Evolutionary conservation across 176 grass and related monocot genomes (phyloP).

Genomic region (Phoenix dactylifera): DNA sequence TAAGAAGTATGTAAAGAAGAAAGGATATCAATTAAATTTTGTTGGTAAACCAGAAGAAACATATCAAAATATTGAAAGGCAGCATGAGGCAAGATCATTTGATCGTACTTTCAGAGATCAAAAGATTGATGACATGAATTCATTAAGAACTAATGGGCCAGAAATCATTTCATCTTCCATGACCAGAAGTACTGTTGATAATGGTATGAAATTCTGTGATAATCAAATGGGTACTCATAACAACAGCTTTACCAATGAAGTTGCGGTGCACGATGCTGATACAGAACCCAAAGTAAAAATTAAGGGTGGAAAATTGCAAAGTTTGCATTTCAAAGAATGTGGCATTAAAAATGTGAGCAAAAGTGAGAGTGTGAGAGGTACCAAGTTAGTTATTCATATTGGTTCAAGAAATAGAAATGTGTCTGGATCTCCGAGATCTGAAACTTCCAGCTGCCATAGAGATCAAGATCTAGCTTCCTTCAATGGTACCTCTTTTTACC

Average conservation of each 20-base stretch:
- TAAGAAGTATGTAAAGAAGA: conserved; percentile 69
- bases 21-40: conserved; percentile 40
- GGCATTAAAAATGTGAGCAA: conserved; percentile 44
- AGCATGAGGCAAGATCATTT: conserved; percentile 42
- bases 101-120: conserved; percentile 46
- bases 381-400: conserved; percentile 92
- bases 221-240: neutral
- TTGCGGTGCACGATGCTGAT: conserved; percentile 16
- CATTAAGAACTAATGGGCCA: conserved; percentile 32
- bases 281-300: conserved; percentile 64
- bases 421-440: conserved; percentile 64
- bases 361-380: conserved; percentile 58
- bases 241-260: conserved; percentile 9
- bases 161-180: conserved; percentile 33
- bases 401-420: conserved; percentile 67
- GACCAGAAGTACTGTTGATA: conserved; percentile 25
- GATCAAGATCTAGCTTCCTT: conserved; percentile 51
- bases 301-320: conserved; percentile 48
- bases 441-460: conserved; percentile 66
- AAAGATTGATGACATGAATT: conserved; percentile 24
- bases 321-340: conserved; percentile 55
- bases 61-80: conserved; percentile 39
- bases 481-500: conserved; percentile 44
- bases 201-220: conserved; percentile 31
- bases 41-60: conserved; percentile 32